Percentiles rank a stretch among this genome's conserved stretches.
Conservation (phyloP, 1,139 yeast species). For the Yamadazyma membranifaciens region DNA sequence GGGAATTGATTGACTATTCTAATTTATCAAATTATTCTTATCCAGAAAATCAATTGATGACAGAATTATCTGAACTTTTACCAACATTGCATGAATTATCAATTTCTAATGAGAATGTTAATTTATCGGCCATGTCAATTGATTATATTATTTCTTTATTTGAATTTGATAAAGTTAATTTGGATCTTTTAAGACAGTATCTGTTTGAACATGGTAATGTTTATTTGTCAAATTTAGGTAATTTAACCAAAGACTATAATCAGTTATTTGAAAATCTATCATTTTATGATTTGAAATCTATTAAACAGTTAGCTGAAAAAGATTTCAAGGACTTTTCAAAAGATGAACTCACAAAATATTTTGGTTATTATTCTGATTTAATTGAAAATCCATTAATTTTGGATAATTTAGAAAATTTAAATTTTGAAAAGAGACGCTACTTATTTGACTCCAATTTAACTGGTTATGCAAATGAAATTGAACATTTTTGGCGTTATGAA, state of each 20-base stretch:
- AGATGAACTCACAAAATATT: constrained; percentile 10
- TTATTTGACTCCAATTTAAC: too few species aligned
- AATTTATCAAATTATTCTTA: constrained; percentile 14
- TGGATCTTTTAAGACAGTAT: constrained; percentile 7
- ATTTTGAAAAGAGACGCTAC: not conserved
- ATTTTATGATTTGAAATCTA: constrained; percentile 9
- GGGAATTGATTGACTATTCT: constrained; percentile 14
- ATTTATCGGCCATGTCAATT: constrained; percentile 13
- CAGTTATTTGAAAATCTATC: constrained; percentile 9
- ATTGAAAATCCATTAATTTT: constrained; percentile 9
- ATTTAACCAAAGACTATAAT: constrained; percentile 12
- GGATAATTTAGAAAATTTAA: constrained; percentile 3
- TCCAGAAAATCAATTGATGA: constrained; percentile 9
- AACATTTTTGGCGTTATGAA: too few species aligned
- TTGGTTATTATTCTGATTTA: constrained; percentile 14
- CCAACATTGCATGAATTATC: constrained; percentile 13
- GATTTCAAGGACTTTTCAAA: constrained; percentile 10
- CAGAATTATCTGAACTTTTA: constrained; percentile 12
- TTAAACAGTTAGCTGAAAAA: constrained; percentile 10
- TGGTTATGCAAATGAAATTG: too few species aligned
- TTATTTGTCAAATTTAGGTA: constrained; percentile 12
- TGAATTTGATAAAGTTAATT: constrained; percentile 6
- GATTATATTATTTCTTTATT: constrained; percentile 12
- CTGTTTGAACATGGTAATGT: constrained; percentile 14
- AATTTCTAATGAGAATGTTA: constrained; percentile 8